These are phyloP conservation scores for Aspergillus asperescens DNA, from an alignment of 495 filamentous ascomycete genomes.

Conservation along the genomic window DNA sequence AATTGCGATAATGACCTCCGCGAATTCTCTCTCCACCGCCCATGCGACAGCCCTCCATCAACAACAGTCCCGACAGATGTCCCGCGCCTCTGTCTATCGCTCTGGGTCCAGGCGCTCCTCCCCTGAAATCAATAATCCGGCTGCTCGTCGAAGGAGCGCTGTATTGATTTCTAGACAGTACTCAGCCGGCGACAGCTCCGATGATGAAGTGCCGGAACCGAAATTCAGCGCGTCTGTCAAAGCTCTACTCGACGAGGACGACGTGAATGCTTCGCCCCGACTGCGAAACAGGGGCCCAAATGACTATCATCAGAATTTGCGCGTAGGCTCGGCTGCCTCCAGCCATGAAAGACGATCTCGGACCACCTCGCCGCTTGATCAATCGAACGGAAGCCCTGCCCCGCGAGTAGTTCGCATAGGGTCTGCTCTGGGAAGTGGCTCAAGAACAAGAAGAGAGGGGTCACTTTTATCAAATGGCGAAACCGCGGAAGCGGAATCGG, in stretches of 20 bases:
- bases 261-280: slow-evolving; percentile 49
- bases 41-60: slow-evolving; percentile 34
- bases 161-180: slow-evolving; percentile 29
- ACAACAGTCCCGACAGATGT: slow-evolving; percentile 35
- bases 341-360: slow-evolving; percentile 37
- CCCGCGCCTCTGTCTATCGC: slow-evolving; percentile 40
- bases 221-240: slow-evolving; percentile 77
- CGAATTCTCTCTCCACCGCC: slow-evolving; percentile 34
- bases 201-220: slow-evolving; percentile 67
- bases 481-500: slow-evolving; percentile 26
- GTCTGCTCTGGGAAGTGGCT: slow-evolving; percentile 29
- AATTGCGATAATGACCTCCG: slow-evolving; percentile 34
- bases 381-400: slow-evolving; percentile 41
- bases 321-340: slow-evolving; percentile 18
- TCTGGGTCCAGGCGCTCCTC: slow-evolving; percentile 39
- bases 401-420: slow-evolving; percentile 58
- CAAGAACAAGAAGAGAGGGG: slow-evolving; percentile 33
- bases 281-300: slow-evolving; percentile 37
- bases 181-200: slow-evolving; percentile 62
- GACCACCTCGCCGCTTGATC: slow-evolving; percentile 36
- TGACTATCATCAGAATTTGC: slow-evolving; percentile 28
- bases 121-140: slow-evolving; percentile 26
- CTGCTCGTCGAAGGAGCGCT: slow-evolving; percentile 18
- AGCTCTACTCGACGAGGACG: slow-evolving; percentile 64
- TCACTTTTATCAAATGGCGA: slow-evolving; percentile 33